phyloP scores from a whole-genome alignment of 805 yeast species.

The Phaffomyces opuntiae region DNA sequence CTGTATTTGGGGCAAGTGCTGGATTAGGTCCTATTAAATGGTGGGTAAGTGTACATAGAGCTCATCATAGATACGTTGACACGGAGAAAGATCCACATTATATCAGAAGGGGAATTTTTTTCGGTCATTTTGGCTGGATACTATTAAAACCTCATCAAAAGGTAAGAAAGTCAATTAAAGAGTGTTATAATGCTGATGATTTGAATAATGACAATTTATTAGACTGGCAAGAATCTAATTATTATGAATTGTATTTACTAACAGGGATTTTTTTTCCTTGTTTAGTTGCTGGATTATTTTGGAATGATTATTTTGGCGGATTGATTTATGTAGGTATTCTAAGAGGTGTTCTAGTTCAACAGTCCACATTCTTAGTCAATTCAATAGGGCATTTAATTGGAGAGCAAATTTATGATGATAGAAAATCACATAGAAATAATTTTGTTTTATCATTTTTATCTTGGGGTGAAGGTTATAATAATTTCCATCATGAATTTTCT shows the following conservation, averaged over 20 bases:
- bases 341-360: constrained; percentile 69
- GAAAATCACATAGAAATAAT: constrained; percentile 67
- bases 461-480: constrained; percentile 87
- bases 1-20: constrained; percentile 61
- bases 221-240: constrained; percentile 22
- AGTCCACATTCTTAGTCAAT: constrained; percentile 69
- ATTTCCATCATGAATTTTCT: constrained; percentile 94
- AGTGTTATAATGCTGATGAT: constrained; percentile 42
- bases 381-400: constrained; percentile 80
- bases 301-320: constrained; percentile 77
- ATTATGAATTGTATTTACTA: constrained; percentile 43
- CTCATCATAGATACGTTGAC: constrained; percentile 86
- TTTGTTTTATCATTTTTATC: constrained; percentile 57
- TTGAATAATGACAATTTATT: constrained; percentile 51
- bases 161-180: constrained; percentile 29
- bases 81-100: constrained; percentile 86
- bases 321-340: constrained; percentile 71
- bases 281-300: constrained; percentile 52
- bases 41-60: constrained; percentile 82
- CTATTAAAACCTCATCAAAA: constrained; percentile 59
- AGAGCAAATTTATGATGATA: constrained; percentile 65
- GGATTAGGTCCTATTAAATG: constrained; percentile 71
- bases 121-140: constrained; percentile 89
- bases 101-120: constrained; percentile 71
- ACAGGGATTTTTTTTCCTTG: constrained; percentile 60